phyloP scores from a whole-genome alignment of 2,329 filamentous ascomycete species.

The Zymoseptoria tritici region DNA sequence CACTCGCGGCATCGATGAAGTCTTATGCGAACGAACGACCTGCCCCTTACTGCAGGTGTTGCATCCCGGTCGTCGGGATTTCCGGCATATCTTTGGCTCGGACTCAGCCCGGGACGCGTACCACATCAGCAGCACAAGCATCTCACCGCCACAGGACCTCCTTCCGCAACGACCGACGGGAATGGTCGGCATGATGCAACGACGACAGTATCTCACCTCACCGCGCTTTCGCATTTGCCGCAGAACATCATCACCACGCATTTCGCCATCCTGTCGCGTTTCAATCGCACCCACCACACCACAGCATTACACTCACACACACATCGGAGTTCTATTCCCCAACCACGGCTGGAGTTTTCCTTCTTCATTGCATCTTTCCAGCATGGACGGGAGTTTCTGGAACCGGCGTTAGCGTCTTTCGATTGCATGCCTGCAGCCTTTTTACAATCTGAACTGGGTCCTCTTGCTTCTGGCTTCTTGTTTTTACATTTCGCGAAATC shows the following conservation, averaged over 20 bases:
- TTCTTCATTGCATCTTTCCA: background rate
- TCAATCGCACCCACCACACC: background rate
- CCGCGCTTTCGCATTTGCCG: background rate
- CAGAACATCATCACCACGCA: background rate
- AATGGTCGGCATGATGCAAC: background rate
- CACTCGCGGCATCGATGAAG: background rate
- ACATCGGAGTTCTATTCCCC: background rate
- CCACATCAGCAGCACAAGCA: background rate
- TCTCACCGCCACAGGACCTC: background rate
- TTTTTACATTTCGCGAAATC: too few species aligned
- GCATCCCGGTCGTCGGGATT: background rate
- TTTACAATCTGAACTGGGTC: background rate
- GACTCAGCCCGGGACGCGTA: background rate
- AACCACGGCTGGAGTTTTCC: background rate
- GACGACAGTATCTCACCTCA: background rate
- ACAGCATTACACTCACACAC: background rate
- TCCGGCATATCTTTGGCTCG: background rate
- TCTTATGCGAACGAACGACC: background rate
- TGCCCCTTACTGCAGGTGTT: background rate
- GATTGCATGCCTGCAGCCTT: background rate
- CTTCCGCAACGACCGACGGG: background rate
- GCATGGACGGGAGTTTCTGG: background rate
- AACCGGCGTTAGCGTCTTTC: background rate
- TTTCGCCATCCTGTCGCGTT: background rate
- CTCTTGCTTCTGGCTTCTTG: too few species aligned